A percentile compares a stretch with the other conserved stretches of the same genome.
Evolutionary conservation across 768 basidiomycete genomes (phyloP).

Genomic region (Russula compacta): DNA sequence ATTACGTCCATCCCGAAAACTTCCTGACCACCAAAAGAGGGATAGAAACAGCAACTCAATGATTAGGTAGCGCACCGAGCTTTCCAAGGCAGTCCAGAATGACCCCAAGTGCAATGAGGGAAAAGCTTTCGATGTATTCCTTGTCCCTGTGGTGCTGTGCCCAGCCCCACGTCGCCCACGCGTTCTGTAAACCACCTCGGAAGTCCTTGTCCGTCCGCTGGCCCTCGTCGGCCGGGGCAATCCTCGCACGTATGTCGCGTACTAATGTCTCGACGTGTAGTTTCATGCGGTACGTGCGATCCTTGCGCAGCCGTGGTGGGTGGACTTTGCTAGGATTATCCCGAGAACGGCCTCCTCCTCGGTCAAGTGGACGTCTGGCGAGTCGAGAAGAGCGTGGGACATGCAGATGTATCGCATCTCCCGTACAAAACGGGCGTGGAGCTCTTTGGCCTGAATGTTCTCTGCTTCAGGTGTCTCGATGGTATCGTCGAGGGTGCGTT

Average conservation of each 20-base stretch:
- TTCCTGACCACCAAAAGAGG: no score
- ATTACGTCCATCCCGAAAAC: not conserved
- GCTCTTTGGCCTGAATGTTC: not conserved
- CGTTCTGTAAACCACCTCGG: not conserved
- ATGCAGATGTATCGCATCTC: slow-evolving; percentile 63
- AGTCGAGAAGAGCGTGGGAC: slow-evolving; percentile 54
- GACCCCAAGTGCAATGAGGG: not conserved
- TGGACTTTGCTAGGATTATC: slow-evolving; percentile 64
- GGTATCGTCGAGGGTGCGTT: slow-evolving; percentile 19
- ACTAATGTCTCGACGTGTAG: slow-evolving; percentile 49
- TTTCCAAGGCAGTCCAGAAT: not conserved
- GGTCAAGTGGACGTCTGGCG: slow-evolving; percentile 42
- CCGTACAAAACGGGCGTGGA: slow-evolving; percentile 48
- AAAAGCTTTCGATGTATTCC: slow-evolving; percentile 9
- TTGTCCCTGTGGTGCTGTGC: slow-evolving; percentile 27
- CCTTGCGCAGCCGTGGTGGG: slow-evolving; percentile 51
- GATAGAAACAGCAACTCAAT: not conserved
- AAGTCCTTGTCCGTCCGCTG: not conserved
- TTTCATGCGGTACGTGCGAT: slow-evolving; percentile 54
- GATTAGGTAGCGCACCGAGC: not conserved
- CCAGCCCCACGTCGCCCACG: not conserved
- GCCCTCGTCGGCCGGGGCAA: not conserved
- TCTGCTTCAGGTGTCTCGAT: slow-evolving; percentile 34
- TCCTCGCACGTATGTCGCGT: slow-evolving; percentile 33
- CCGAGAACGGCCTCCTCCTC: slow-evolving; percentile 74